Conservation (phyloP, 768 basidiomycete species). For the Boletellus sp. region DNA sequence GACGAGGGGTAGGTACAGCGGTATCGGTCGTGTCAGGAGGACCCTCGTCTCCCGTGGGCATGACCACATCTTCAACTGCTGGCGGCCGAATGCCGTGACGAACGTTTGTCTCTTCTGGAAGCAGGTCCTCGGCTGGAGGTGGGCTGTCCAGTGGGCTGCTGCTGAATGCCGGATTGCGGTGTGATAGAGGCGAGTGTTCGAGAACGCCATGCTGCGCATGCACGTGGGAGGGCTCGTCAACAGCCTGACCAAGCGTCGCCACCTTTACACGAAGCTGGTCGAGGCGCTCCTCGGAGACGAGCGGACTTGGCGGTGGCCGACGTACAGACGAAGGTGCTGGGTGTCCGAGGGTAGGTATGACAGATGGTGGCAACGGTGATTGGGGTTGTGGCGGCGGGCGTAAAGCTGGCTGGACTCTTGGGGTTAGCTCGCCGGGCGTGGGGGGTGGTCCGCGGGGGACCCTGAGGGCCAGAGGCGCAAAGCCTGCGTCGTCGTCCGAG, state of each 20-base stretch:
- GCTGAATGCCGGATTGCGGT: background rate
- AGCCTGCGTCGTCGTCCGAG: slow-evolving; percentile 33
- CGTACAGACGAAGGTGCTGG: slow-evolving; percentile 3
- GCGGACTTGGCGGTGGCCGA: slow-evolving; percentile 4
- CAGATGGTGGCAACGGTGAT: slow-evolving; percentile 15
- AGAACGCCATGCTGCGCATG: background rate
- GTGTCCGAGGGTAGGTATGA: slow-evolving; percentile 11
- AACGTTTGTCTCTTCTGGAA: slow-evolving; percentile 1
- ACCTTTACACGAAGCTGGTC: slow-evolving; percentile 17
- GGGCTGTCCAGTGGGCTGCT: background rate
- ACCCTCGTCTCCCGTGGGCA: background rate
- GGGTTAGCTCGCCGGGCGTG: slow-evolving; percentile 41
- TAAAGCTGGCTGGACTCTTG: slow-evolving; percentile 27
- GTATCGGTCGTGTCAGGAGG: background rate
- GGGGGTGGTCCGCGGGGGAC: slow-evolving; percentile 31
- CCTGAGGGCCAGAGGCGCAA: slow-evolving; percentile 31
- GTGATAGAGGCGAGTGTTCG: background rate
- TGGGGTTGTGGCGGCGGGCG: slow-evolving; percentile 1
- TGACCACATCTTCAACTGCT: background rate
- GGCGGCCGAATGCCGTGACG: background rate
- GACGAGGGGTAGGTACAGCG: slow-evolving; percentile 1
- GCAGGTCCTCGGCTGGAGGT: slow-evolving; percentile 1
- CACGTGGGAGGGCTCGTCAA: slow-evolving; percentile 6
- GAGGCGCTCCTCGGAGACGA: slow-evolving; percentile 28
- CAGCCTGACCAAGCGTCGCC: slow-evolving; percentile 12